Evolutionary conservation across 345 rosid species (phyloP).

Genomic region (Arabidopsis thaliana): DNA sequence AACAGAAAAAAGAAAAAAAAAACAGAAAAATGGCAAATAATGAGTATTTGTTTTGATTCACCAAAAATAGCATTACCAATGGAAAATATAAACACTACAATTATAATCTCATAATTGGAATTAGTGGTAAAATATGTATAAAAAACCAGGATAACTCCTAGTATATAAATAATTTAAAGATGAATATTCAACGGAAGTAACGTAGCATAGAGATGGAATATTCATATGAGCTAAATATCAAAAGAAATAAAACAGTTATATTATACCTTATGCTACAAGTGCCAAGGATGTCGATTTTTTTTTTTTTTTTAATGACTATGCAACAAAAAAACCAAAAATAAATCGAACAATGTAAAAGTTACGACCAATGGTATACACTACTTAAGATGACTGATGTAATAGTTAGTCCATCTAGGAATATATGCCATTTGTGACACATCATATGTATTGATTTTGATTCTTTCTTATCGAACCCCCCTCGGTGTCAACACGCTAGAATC

Average conservation of each 20-base stretch:
- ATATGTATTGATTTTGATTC: conserved; percentile 51
- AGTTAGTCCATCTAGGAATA: conserved; percentile 40
- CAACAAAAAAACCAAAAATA: not conserved
- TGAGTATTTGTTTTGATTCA: too few species aligned
- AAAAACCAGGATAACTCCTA: too few species aligned
- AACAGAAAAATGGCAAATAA: too few species aligned
- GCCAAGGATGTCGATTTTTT: not conserved
- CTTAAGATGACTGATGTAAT: conserved; percentile 34
- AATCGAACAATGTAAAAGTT: not conserved
- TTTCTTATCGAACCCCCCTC: conserved; percentile 50
- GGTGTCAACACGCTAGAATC: conserved; percentile 51
- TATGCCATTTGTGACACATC: conserved; percentile 44
- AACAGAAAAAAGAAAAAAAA: too few species aligned
- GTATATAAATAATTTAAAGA: not conserved
- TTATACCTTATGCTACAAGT: conserved; percentile 14
- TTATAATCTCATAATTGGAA: too few species aligned
- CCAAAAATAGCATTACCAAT: too few species aligned
- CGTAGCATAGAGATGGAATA: conserved; percentile 23
- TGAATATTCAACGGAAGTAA: conserved; percentile 24
- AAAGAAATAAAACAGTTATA: not conserved
- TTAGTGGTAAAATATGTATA: too few species aligned
- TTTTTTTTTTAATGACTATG: not conserved
- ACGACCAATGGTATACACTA: conserved; percentile 31
- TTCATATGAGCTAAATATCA: conserved; percentile 12
- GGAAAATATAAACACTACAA: too few species aligned